These are phyloP conservation scores for Polygonum aviculare DNA, from an alignment of 148 eudicot species.

Conservation along the genomic window DNA sequence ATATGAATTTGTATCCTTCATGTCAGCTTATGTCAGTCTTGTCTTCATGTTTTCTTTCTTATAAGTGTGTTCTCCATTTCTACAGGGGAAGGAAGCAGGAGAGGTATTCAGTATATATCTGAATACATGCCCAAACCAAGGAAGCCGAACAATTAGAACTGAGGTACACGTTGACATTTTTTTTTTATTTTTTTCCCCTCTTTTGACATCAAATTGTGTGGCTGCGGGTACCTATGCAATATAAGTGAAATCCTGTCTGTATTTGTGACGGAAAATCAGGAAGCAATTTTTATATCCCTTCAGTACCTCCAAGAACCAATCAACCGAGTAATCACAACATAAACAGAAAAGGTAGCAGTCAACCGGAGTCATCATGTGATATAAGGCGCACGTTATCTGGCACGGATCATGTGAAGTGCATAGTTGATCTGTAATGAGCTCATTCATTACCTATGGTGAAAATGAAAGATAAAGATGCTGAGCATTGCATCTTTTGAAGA, in stretches of 20 bases:
- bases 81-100: slow-evolving; percentile 62
- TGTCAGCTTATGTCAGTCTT: neutral
- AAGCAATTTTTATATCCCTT: slow-evolving; percentile 82
- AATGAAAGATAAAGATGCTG: neutral
- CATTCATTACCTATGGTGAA: neutral
- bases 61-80: slow-evolving; percentile 22
- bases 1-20: neutral
- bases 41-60: neutral
- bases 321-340: slow-evolving; percentile 30
- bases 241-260: neutral
- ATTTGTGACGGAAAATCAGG: slow-evolving; percentile 37
- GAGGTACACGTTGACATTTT: slow-evolving; percentile 46
- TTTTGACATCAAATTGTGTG: neutral
- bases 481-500: neutral
- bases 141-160: slow-evolving; percentile 92
- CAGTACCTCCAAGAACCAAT: slow-evolving; percentile 96
- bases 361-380: neutral
- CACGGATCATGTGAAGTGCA: neutral
- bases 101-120: slow-evolving; percentile 62
- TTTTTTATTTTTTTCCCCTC: neutral
- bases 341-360: neutral
- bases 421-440: neutral
- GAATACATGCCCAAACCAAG: slow-evolving; percentile 87
- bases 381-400: neutral
- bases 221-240: neutral